Conservation (phyloP, 2,329 filamentous ascomycete species). For the Aspergillus puulaauensis region DNA sequence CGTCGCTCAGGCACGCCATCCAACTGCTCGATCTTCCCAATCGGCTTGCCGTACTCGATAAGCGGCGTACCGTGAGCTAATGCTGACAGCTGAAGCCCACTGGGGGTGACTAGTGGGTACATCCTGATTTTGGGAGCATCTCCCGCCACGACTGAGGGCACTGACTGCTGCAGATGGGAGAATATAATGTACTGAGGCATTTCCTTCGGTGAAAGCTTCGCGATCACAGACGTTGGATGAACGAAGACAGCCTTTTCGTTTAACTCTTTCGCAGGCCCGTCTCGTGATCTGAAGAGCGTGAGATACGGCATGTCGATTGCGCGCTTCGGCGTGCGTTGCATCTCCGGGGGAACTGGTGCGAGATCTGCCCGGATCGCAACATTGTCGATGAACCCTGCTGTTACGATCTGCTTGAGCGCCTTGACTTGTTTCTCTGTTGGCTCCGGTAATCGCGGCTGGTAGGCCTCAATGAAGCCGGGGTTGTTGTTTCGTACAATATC, state of each 20-base stretch:
- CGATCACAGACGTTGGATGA: conserved; percentile 79
- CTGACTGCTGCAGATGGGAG: conserved; percentile 73
- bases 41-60: conserved; percentile 81
- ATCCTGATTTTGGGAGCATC: conserved; percentile 75
- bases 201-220: conserved; percentile 66
- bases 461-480: conserved; percentile 45
- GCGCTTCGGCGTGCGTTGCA: conserved; percentile 69
- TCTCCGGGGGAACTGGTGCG: conserved; percentile 69
- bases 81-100: conserved; percentile 70
- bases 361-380: conserved; percentile 88
- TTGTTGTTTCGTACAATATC: conserved; percentile 76
- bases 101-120: conserved; percentile 80
- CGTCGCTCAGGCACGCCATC: conserved; percentile 53
- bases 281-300: conserved; percentile 71
- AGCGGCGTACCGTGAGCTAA: conserved; percentile 84
- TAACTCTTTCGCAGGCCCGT: conserved; percentile 43
- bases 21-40: conserved; percentile 70
- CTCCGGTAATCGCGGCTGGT: conserved; percentile 54
- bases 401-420: conserved; percentile 85
- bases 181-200: conserved; percentile 89
- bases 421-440: conserved; percentile 68
- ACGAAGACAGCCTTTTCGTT: conserved; percentile 74
- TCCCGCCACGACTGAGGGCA: conserved; percentile 53
- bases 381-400: conserved; percentile 90
- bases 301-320: conserved; percentile 91